Evolutionary conservation across 2,329 filamentous ascomycete species (phyloP), one percentile per base, ranked within the genome.

Genomic region (Neopestalotiopsis clavispora): DNA sequence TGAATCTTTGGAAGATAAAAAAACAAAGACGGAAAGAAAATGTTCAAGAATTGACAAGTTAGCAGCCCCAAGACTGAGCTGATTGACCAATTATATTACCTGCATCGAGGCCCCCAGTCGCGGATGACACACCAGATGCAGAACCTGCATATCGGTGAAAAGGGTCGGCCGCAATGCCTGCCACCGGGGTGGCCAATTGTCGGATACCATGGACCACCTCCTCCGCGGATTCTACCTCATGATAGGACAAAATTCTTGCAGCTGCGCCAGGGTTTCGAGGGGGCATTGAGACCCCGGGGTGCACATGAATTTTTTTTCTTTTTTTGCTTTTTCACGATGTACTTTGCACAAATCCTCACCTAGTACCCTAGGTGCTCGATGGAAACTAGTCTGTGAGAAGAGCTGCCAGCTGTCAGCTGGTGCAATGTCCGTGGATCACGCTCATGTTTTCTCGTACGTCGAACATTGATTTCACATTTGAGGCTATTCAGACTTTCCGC

Each of bases 91-190:
- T 66, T 45, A 66, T 45, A 66, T 7, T 45, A 20, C 23, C 45
- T 40, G 42, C 32, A 62, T 62, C 6, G 59, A 62, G 14, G 23
- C 58, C 59, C 28, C 17, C 28, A n/a, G 38, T 40, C 17, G 6
- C 38, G 64, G 64, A 49, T 58, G 28, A 20, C 45, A 58, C 52
- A n/a, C 45, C 64, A 28, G 30, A 34, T 66, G 64, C 63, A 66
- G 64, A 40, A 30, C 64, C 34, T 66, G 64, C 64, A 66, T 57
- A 66, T 58, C 64, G 64, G 64, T 66, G 20, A 62, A 66, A 28
- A n/a, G 45, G 10, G 17, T 66, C 30, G n/a, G 17, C 64, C 64
- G 28, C 49, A 38, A 34, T 32, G 42, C n/a, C 45, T 49, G 32
- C 45, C 23, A 23, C 20, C 23, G 28, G 28, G n/a, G 34, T 34